Evolutionary conservation across 1,139 yeast species (phyloP), one percentile per base, ranked within the genome.

Genomic region (Kluyveromyces sp.): DNA sequence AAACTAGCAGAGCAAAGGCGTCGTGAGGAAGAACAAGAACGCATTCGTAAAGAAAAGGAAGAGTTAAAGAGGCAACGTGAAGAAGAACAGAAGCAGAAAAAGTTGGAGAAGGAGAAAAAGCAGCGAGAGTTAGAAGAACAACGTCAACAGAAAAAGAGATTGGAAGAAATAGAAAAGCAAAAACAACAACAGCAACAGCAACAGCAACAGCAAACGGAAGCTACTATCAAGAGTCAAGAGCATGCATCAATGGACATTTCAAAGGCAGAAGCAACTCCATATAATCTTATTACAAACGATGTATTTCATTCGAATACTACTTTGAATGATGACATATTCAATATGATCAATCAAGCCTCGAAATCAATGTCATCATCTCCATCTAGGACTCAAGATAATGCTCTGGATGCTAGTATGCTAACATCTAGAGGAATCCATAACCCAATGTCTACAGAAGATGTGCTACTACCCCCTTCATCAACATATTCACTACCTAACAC

Each of bases 81-180:
- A 56, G 63, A 71, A 59, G 63, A 76, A 62, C 56, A 69, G 61
- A 59, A 72, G 57, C 51, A 68, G 56, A 67, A 70, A 56, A 66
- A 72, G 56, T 66, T 72, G 65, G 65, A 75, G 58, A 51, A 66
- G 64, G 57, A 67, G 64, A 50, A 68, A 67, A 63, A 67, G 68
- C 59, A 68, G 67, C 59, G 65, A 66, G 60, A 70, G 64, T 34
- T 45, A 34, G 45, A 45, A 39, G 39, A 45, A 25, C 34, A 41
- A 15, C 38, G 35, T 7, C 34, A 29, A 4, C 6, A 30, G 53
- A 57, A 41, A 51, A 57, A 47, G 53, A 49, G 21, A 15, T 15
- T 15, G 21, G 21, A 39, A 46, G 45, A 45, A 48, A 57, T 63
- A 58, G 65, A 48, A 51, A 57, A 51, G 69, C 63, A 54, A 63